A percentile compares a stretch with the other conserved stretches of the same genome.
These are phyloP conservation scores for Primulina eburnea DNA, from an alignment of 257 asterid genomes.

Conservation along the genomic window DNA sequence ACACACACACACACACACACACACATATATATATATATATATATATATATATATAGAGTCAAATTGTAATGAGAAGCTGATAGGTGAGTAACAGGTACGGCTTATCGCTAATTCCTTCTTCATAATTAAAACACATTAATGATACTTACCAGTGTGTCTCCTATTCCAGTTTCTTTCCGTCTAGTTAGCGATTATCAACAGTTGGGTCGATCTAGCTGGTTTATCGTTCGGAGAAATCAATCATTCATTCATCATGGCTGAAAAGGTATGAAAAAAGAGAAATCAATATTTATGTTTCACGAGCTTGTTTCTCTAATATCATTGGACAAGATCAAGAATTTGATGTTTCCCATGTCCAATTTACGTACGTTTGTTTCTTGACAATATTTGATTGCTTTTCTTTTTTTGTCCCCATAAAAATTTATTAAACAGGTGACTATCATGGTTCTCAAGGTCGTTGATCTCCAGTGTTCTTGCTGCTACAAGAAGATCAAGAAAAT, in stretches of 20 bases:
- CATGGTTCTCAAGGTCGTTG: constrained; percentile 71
- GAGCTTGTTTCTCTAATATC: too few relatives aligned
- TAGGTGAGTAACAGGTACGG: background rate
- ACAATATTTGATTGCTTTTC: background rate
- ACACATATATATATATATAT: too few relatives aligned
- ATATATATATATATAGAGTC: background rate
- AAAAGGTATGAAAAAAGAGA: constrained; percentile 29
- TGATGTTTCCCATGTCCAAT: background rate
- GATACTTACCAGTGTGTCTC: background rate
- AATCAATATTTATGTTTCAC: too few relatives aligned
- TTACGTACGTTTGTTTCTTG: background rate
- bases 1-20: too few relatives aligned
- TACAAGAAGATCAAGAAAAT: constrained; percentile 81
- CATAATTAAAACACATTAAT: background rate
- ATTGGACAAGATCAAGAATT: background rate
- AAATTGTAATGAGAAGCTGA: background rate
- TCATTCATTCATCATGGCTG: constrained; percentile 28
- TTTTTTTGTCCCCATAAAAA: background rate
- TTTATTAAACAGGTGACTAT: constrained; percentile 39
- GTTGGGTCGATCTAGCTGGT: background rate
- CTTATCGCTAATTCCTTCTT: constrained; percentile 5
- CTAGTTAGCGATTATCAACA: background rate
- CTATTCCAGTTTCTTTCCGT: constrained; percentile 20
- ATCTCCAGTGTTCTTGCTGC: constrained; percentile 82
- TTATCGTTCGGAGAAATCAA: background rate